Percentiles rank a stretch among this genome's conserved stretches.
phyloP scores from a whole-genome alignment of 2,329 filamentous ascomycete genomes.

The Macrophomina phaseolina region DNA sequence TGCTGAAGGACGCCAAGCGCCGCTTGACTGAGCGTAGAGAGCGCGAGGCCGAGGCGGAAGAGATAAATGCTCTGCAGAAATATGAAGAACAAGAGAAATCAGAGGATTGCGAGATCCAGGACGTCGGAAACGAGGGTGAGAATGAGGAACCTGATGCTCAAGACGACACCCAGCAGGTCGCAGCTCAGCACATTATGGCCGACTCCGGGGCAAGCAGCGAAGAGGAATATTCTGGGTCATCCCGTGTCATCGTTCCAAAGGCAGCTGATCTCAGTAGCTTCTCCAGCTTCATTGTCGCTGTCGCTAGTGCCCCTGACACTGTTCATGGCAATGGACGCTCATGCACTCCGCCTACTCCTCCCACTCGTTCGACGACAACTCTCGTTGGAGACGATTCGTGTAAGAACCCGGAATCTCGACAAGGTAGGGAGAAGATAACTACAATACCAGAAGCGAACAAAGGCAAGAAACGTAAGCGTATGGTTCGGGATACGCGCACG shows the following conservation, averaged over 20 bases:
- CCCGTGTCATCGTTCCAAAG: too few species aligned
- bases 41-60: constrained; percentile 28
- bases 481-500: constrained; percentile 35
- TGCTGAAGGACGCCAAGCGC: constrained; percentile 8
- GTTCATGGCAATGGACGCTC: background rate
- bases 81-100: background rate
- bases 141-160: background rate
- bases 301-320: background rate
- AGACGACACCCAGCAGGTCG: background rate
- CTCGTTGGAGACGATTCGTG: background rate
- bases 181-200: too few species aligned
- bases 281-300: background rate
- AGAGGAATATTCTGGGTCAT: background rate
- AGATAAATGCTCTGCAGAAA: background rate
- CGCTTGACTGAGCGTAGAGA: constrained; percentile 27
- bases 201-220: background rate
- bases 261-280: too few species aligned
- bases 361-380: background rate
- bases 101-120: background rate
- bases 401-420: background rate
- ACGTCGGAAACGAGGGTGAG: background rate
- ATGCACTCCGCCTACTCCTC: background rate
- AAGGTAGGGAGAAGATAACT: constrained; percentile 26
- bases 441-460: constrained; percentile 30
- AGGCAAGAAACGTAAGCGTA: constrained; percentile 48